Evolutionary conservation across 2,329 filamentous ascomycete genomes (phyloP).

Genomic region (Gnomoniopsis sp.): DNA sequence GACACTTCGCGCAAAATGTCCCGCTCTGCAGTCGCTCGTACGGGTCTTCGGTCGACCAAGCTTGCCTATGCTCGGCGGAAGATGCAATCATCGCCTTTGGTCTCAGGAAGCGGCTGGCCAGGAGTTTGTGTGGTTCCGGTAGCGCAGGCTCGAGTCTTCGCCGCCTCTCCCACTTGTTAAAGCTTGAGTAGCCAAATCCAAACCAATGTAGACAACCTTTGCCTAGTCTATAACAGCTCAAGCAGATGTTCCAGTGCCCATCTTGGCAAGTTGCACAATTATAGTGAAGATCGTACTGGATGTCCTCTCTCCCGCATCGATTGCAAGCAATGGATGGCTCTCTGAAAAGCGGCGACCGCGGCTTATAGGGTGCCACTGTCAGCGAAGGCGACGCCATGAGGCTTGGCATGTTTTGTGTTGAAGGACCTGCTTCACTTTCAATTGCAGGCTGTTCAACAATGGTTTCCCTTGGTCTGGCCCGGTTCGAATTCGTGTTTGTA

Average conservation of each 20-base stretch:
- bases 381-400: constrained; percentile 6
- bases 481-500: background rate
- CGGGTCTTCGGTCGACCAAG: constrained; percentile 65
- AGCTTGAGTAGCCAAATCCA: constrained; percentile 75
- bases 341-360: constrained; percentile 50
- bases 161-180: constrained; percentile 60
- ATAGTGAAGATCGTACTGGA: constrained; percentile 85
- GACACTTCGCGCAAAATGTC: constrained; percentile 79
- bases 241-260: constrained; percentile 75
- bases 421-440: constrained; percentile 27
- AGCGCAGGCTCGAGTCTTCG: constrained; percentile 36
- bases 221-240: constrained; percentile 72
- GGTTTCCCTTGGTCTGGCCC: constrained; percentile 24
- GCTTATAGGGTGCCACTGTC: constrained; percentile 35
- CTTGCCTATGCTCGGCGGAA: constrained; percentile 52
- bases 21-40: constrained; percentile 68
- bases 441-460: constrained; percentile 23
- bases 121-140: constrained; percentile 55
- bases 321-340: constrained; percentile 75
- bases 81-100: constrained; percentile 44
- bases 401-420: constrained; percentile 2
- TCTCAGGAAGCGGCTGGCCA: constrained; percentile 52
- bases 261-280: constrained; percentile 69
- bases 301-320: constrained; percentile 65
- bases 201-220: constrained; percentile 84